Evolutionary conservation across 164 flowering plant species (phyloP).

Genomic region (Vitis rupestris): DNA sequence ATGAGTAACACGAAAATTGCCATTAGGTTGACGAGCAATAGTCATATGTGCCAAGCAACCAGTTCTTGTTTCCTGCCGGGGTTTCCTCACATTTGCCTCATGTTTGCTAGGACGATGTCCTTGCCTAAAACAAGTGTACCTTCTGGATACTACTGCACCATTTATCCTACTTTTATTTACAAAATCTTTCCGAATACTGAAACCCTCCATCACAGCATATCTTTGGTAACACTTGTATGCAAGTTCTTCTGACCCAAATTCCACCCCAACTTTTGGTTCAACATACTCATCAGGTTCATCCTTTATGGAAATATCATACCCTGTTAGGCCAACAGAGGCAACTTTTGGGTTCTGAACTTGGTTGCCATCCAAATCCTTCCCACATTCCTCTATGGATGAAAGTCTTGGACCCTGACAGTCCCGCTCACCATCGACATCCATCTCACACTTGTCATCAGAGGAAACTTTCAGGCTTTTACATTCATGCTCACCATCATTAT

Average conservation of each 20-base stretch:
- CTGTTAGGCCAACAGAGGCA: conserved; percentile 12
- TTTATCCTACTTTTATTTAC: conserved; percentile 19
- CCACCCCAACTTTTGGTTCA: conserved; percentile 24
- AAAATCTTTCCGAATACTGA: conserved; percentile 25
- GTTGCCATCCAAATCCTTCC: conserved; percentile 10
- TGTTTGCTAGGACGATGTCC: conserved; percentile 18
- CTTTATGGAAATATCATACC: not conserved
- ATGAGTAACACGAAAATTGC: conserved; percentile 23
- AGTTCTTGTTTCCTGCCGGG: conserved; percentile 26
- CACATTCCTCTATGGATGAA: conserved; percentile 13
- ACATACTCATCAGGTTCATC: conserved; percentile 6
- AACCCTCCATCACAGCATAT: conserved; percentile 24
- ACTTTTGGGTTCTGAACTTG: conserved; percentile 8
- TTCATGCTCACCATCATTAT: conserved; percentile 3
- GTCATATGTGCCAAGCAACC: conserved; percentile 29
- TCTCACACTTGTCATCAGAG: conserved; percentile 8
- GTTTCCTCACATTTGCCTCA: conserved; percentile 8
- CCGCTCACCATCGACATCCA: conserved; percentile 7
- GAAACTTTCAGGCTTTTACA: conserved; percentile 12
- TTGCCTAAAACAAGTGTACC: conserved; percentile 22
- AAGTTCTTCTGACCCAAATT: conserved; percentile 23
- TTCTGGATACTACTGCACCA: conserved; percentile 15
- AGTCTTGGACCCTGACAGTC: conserved; percentile 7
- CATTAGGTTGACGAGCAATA: conserved; percentile 19
- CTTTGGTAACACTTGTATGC: conserved; percentile 18